Evolutionary conservation across 177 flowering plant species (phyloP), one percentile per base, ranked within the genome.

Genomic region (Telopea speciosissima): DNA sequence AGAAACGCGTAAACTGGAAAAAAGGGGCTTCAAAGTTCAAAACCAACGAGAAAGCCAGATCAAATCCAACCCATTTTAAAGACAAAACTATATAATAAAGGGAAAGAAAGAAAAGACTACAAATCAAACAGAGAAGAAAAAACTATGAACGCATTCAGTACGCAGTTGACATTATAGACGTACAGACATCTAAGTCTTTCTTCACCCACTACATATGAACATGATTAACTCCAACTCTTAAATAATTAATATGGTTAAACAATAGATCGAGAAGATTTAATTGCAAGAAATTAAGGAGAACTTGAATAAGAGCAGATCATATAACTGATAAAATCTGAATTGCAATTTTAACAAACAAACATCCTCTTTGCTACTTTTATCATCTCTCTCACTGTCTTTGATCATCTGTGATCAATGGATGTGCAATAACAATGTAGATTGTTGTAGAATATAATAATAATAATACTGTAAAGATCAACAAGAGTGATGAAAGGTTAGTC

Each of bases 1-100:
- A 44, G 56, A 63, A 67, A 67, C 78, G 69, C 49, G 31, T 33
- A 76, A 68, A 58, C 62, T 25, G 72, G 75, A 64, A 58, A 36
- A 63, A 68, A 64, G 73, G 49, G 3, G 58, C 72, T 63, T 42
- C 24, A 12, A 62, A 67, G 25, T 56, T 63, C 23, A 75, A 72
- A 59, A 68, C 45, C 63, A 71, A 67, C 68, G 42, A 36, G 24
- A 28, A 67, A 68, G 7, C 31, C 22, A 56, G 25, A 22, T 24
- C 65, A 22, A 54, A 75, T 62, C 36, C 78, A 76, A 71, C 40
- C 33, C 26, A 62, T 36, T 36, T 36, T 36, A 31, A n/a, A 63
- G 21, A 17, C 24, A 67, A 21, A 68, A 68, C 36, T 36, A 36
- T 36, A n/a, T n/a, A n/a, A n/a, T n/a, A n/a, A n/a, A n/a, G n/a